These are phyloP conservation scores for Allantophomopsis cytisporea DNA, from an alignment of 2,329 filamentous ascomycete genomes.

Conservation along the genomic window DNA sequence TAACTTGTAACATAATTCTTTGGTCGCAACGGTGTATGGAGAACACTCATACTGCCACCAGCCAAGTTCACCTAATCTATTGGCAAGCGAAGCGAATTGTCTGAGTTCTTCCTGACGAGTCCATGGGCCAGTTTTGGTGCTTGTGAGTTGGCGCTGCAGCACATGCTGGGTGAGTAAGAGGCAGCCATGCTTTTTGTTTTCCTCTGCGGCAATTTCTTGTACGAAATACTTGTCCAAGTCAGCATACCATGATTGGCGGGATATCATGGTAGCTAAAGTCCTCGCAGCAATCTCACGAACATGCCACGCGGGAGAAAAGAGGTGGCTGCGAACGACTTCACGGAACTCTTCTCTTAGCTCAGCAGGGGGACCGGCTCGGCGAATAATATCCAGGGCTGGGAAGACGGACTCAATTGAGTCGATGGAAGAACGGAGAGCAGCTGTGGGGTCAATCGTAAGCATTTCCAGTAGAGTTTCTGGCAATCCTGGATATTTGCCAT, in stretches of 20 bases:
- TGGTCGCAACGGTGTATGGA: no score
- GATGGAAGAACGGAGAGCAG: slow-evolving; percentile 1
- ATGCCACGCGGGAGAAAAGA: slow-evolving; percentile 64
- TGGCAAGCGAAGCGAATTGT: no score
- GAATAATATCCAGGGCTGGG: slow-evolving; percentile 69
- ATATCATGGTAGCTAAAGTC: slow-evolving; percentile 51
- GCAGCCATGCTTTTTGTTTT: slow-evolving; percentile 35
- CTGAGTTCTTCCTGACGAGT: no score
- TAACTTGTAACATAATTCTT: no score
- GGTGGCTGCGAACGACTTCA: slow-evolving; percentile 42
- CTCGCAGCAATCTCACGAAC: slow-evolving; percentile 69
- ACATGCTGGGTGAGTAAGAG: slow-evolving; percentile 42
- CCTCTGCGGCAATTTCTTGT: no score
- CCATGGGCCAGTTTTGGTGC: no score
- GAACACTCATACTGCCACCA: no score
- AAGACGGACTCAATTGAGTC: slow-evolving; percentile 57
- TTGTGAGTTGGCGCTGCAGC: slow-evolving; percentile 31
- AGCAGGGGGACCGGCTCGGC: slow-evolving; percentile 54
- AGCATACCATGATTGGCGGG: slow-evolving; percentile 23
- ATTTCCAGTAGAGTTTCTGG: slow-evolving; percentile 49
- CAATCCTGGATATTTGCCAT: slow-evolving; percentile 54
- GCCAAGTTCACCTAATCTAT: no score
- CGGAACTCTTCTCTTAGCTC: slow-evolving; percentile 39
- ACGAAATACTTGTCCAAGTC: background rate
- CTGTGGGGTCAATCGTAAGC: slow-evolving; percentile 26